Evolutionary conservation across 1,139 yeast genomes (phyloP).

Genomic region (Magnusiomyces clavatus): DNA sequence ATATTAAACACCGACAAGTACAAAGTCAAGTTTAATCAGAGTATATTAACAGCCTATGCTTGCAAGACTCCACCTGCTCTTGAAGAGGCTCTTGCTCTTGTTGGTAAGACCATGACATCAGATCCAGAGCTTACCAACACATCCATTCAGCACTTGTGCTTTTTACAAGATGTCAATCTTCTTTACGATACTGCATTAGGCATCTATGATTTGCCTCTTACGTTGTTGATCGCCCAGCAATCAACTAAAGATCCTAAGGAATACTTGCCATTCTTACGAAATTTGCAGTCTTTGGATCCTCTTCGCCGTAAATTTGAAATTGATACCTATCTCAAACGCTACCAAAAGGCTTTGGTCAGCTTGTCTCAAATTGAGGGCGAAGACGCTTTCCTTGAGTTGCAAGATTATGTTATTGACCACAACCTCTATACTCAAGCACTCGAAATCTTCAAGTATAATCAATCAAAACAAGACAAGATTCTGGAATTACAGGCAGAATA

Average conservation of each 20-base stretch:
- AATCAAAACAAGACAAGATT: constrained; percentile 43
- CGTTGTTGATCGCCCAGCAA: constrained; percentile 84
- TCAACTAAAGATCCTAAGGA: constrained; percentile 98
- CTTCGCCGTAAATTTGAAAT: constrained; percentile 66
- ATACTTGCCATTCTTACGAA: constrained; percentile 84
- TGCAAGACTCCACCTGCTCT: constrained; percentile 86
- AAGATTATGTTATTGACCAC: constrained; percentile 65
- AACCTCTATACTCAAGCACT: constrained; percentile 67
- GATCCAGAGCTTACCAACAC: constrained; percentile 38
- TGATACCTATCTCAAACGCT: constrained; percentile 67
- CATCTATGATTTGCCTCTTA: constrained; percentile 70
- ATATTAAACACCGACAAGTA: constrained; percentile 48
- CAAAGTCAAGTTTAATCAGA: constrained; percentile 56
- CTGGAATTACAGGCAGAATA: constrained; percentile 55
- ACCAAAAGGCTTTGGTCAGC: constrained; percentile 61
- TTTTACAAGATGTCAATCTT: constrained; percentile 80
- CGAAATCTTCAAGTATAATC: constrained; percentile 50
- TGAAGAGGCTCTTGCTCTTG: constrained; percentile 59
- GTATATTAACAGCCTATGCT: constrained; percentile 85
- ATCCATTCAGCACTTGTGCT: constrained; percentile 74
- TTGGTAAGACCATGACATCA: constrained; percentile 37
- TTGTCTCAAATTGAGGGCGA: constrained; percentile 44
- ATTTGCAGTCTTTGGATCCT: constrained; percentile 59
- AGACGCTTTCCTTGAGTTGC: constrained; percentile 46
- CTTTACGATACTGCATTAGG: constrained; percentile 77